A percentile compares a stretch with the other conserved stretches of the same genome.
Conservation (phyloP, 192 early-diverging fungal species). For the Diversispora eburnea region DNA sequence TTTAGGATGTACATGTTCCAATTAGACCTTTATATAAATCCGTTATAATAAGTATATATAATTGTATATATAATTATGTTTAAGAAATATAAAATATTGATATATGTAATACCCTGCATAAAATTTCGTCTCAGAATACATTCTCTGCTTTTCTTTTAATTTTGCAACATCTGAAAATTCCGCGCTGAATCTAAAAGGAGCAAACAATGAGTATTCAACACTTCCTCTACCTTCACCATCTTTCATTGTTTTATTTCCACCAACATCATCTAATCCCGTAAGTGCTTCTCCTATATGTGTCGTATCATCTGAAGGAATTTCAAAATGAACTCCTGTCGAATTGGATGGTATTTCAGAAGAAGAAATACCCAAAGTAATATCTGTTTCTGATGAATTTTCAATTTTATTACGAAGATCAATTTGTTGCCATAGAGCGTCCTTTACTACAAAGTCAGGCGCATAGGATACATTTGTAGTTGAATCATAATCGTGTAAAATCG, state of each 20-base stretch:
- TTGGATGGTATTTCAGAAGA: slow-evolving; percentile 17
- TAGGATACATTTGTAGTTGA: slow-evolving; percentile 34
- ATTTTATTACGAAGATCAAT: slow-evolving; percentile 44
- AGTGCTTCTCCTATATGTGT: slow-evolving; percentile 27
- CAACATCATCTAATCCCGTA: slow-evolving; percentile 24
- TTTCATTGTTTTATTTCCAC: slow-evolving; percentile 29
- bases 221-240: slow-evolving; percentile 29
- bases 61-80: background rate
- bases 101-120: slow-evolving; percentile 43
- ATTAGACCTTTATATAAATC: slow-evolving; percentile 39
- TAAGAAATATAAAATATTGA: background rate
- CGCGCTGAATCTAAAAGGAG: slow-evolving; percentile 53
- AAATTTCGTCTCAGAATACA: slow-evolving; percentile 46
- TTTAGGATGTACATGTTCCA: slow-evolving; percentile 61
- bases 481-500: slow-evolving; percentile 41
- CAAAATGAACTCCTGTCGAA: slow-evolving; percentile 21
- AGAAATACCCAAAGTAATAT: slow-evolving; percentile 31
- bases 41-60: background rate
- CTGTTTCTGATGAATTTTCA: slow-evolving; percentile 37
- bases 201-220: slow-evolving; percentile 38
- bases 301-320: slow-evolving; percentile 28
- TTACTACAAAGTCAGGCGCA: slow-evolving; percentile 34
- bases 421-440: slow-evolving; percentile 55
- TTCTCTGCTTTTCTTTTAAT: slow-evolving; percentile 38
- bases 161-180: slow-evolving; percentile 41